Evolutionary conservation across 495 filamentous ascomycete genomes (phyloP).

Genomic region (Tuber melanosporum): DNA sequence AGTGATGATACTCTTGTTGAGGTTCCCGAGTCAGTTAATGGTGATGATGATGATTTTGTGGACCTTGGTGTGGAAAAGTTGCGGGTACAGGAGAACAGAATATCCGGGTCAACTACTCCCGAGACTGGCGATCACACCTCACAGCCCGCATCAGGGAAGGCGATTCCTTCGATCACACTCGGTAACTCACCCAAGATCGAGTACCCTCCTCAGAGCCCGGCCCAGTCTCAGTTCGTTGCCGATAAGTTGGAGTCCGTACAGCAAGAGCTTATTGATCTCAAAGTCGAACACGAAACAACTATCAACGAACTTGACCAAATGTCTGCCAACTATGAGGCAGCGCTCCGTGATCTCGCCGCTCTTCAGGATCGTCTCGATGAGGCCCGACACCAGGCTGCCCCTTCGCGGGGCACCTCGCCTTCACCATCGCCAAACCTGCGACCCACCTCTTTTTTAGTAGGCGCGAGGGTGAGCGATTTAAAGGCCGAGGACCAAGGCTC

Average conservation of each 20-base stretch:
- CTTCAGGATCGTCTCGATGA: conserved; percentile 84
- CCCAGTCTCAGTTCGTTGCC: conserved; percentile 75
- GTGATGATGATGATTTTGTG: conserved; percentile 16
- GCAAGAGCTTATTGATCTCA: conserved; percentile 85
- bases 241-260: conserved; percentile 90
- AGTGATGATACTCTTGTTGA: conserved; percentile 32
- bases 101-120: background rate
- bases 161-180: conserved; percentile 32
- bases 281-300: conserved; percentile 80
- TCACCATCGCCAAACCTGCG: conserved; percentile 57
- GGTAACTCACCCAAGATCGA: conserved; percentile 38
- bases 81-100: background rate
- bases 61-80: conserved; percentile 8
- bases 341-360: conserved; percentile 69
- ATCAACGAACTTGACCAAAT: conserved; percentile 74
- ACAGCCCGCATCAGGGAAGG: conserved; percentile 18
- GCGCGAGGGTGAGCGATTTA: conserved; percentile 65
- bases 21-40: conserved; percentile 24
- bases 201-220: conserved; percentile 58
- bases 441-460: conserved; percentile 89
- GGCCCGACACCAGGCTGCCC: conserved; percentile 59
- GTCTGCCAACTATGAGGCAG: conserved; percentile 83
- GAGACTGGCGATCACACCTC: conserved; percentile 25
- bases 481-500: conserved; percentile 73
- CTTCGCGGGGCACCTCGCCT: conserved; percentile 47